A percentile compares a stretch with the other conserved stretches of the same genome.
These are phyloP conservation scores for Leucosporidium scottii DNA, from an alignment of 768 basidiomycete genomes.

Conservation along the genomic window DNA sequence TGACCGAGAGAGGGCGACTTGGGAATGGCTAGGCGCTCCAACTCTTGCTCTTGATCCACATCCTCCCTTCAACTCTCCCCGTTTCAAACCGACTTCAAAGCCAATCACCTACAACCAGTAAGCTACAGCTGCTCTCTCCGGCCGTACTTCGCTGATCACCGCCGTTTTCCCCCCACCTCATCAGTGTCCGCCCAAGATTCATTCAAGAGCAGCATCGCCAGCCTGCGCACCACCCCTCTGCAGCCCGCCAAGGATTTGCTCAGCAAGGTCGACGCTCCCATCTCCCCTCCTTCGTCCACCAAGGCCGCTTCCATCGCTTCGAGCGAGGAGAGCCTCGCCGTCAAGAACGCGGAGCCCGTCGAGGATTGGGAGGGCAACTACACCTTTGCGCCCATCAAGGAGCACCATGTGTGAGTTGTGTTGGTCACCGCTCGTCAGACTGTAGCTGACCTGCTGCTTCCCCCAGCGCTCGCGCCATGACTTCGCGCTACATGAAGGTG, in stretches of 20 bases:
- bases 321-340: background rate
- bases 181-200: conserved; percentile 10
- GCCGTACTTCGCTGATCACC: too few species aligned
- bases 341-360: conserved; percentile 2
- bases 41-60: too few species aligned
- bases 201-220: conserved; percentile 28
- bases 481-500: conserved; percentile 48
- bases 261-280: conserved; percentile 2
- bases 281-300: conserved; percentile 21
- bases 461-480: conserved; percentile 58
- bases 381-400: conserved; percentile 62
- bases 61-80: too few species aligned
- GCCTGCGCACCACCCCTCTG: background rate
- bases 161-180: too few species aligned
- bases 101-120: too few species aligned
- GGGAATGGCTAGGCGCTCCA: too few species aligned
- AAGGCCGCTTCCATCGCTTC: conserved; percentile 9
- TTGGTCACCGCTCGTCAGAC: too few species aligned
- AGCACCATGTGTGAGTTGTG: conserved; percentile 53
- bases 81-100: too few species aligned
- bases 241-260: background rate
- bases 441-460: too few species aligned
- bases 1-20: too few species aligned
- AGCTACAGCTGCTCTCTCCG: too few species aligned
- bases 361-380: conserved; percentile 57